Base-by-base conservation (phyloP, 345 rosid genomes). In the Passiflora organensis region DNA sequence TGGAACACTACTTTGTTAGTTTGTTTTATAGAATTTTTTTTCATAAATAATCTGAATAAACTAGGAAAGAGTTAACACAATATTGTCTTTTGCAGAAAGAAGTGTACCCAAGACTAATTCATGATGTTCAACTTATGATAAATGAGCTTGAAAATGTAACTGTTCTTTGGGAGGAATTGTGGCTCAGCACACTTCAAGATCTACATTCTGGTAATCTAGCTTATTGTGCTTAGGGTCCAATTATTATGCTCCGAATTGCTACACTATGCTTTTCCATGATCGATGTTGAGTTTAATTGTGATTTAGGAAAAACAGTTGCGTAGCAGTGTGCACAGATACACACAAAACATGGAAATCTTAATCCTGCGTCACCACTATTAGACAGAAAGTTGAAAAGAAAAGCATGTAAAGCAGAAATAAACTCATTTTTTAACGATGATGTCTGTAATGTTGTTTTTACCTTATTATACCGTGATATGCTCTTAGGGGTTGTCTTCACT, bases 181-280 rank as follows among this genome's bases (percentile, higher is more conserved):
- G 97, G 95, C 88, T 90, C 51, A 77, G 95, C 79, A 90, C 97
- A 36, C 95, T 90, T 70, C 95, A 90, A 72, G 97, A 90, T 69
- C 86, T 90, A 72, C 95, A 86, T 62, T 80, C 86, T 79, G 97
- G 97, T 90, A 62, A 28, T 25, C 51, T 54, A 42, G 59, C 58
- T 44, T 51, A 41, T 43, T 28, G 58, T 56, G 34, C 37, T 56
- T 15, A 51, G 38, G n/a, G n/a, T n/a, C n/a, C n/a, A n/a, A n/a
- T n/a, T n/a, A n/a, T n/a, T n/a, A n/a, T n/a, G n/a, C n/a, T n/a
- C n/a, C n/a, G n/a, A n/a, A n/a, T n/a, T n/a, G n/a, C n/a, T n/a
- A n/a, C n/a, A n/a, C n/a, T n/a, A n/a, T n/a, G n/a, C n/a, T n/a
- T n/a, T n/a, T n/a, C n/a, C n/a, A n/a, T n/a, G n/a, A n/a, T n/a